These are phyloP conservation scores for Corylus americana DNA, from an alignment of 306 rosid genomes.

Conservation along the genomic window DNA sequence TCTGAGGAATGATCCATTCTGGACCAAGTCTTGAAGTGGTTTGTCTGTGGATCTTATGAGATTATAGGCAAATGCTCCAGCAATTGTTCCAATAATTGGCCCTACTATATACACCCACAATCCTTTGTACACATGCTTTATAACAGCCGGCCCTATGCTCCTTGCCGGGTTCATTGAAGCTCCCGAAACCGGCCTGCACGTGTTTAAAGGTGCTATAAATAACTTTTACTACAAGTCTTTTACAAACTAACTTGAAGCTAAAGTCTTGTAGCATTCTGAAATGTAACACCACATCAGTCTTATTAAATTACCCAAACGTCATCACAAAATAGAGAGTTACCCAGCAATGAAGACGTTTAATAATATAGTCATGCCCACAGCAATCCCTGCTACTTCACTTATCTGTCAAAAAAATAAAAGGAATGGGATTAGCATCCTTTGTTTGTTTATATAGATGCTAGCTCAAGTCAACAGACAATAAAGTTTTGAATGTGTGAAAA, in stretches of 20 bases:
- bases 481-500: background rate
- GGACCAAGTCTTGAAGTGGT: slow-evolving; percentile 10
- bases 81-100: slow-evolving; percentile 32
- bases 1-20: slow-evolving; percentile 5
- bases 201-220: too few relatives aligned
- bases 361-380: slow-evolving; percentile 39
- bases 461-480: background rate
- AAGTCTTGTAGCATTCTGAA: too few relatives aligned
- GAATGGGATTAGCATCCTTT: background rate
- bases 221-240: too few relatives aligned
- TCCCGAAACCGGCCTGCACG: slow-evolving; percentile 41
- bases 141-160: slow-evolving; percentile 43
- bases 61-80: slow-evolving; percentile 32
- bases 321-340: slow-evolving; percentile 13
- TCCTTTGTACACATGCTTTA: slow-evolving; percentile 29
- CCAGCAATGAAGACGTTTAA: slow-evolving; percentile 44
- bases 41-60: slow-evolving; percentile 27
- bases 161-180: slow-evolving; percentile 54
- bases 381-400: slow-evolving; percentile 35
- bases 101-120: slow-evolving; percentile 38
- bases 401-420: slow-evolving; percentile 11
- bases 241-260: too few relatives aligned
- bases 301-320: too few relatives aligned
- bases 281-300: too few relatives aligned
- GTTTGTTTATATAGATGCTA: too few relatives aligned